A percentile compares a stretch with the other conserved stretches of the same genome.
These are phyloP conservation scores for Podosphaera fusca DNA, from an alignment of 2,329 filamentous ascomycete genomes.

Conservation along the genomic window DNA sequence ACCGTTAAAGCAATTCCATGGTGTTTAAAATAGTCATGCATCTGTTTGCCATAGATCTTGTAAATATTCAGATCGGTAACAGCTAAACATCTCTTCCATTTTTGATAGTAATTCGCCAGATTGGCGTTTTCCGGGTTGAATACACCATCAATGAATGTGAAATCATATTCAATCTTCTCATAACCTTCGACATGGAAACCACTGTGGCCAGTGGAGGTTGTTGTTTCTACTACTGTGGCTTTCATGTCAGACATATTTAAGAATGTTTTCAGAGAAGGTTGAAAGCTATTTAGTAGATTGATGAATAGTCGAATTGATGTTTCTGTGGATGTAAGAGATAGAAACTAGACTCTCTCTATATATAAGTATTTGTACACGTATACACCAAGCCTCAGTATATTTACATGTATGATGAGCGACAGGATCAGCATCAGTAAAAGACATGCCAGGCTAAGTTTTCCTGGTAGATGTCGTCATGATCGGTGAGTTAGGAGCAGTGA, in stretches of 20 bases:
- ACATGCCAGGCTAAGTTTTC: background rate
- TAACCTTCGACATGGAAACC: constrained; percentile 52
- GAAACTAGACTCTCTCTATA: background rate
- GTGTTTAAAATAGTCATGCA: constrained; percentile 44
- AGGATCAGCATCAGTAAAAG: background rate
- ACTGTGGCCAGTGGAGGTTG: constrained; percentile 16
- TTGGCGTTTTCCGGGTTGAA: constrained; percentile 37
- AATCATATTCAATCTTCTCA: constrained; percentile 57
- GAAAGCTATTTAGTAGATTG: background rate
- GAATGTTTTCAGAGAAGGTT: background rate
- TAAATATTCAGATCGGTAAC: constrained; percentile 52
- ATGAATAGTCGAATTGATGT: background rate
- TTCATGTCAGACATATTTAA: constrained; percentile 44
- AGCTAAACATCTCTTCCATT: constrained; percentile 41
- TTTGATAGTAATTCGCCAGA: constrained; percentile 39
- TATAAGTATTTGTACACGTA: background rate
- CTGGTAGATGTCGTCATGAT: background rate
- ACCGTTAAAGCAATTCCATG: constrained; percentile 37
- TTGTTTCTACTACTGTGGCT: constrained; percentile 38
- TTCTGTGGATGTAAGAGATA: background rate
- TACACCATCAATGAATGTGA: constrained; percentile 47
- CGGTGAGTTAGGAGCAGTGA: background rate
- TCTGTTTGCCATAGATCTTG: constrained; percentile 40
- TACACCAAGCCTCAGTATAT: background rate
- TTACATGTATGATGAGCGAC: background rate